phyloP scores from a whole-genome alignment of 177 flowering plant genomes.

The Telopea speciosissima region DNA sequence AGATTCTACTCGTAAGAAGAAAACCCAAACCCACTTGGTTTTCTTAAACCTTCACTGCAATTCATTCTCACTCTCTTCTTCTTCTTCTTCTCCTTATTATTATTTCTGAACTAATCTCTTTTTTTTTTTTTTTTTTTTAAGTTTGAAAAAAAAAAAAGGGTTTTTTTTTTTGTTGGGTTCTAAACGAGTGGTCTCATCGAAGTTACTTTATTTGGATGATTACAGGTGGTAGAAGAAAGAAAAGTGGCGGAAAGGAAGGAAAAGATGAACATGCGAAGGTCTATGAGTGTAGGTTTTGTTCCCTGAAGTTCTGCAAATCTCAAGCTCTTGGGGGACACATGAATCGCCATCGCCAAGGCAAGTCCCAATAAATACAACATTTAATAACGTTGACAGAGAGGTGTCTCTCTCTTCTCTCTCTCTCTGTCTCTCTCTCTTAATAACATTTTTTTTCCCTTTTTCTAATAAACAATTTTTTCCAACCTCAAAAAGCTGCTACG shows the following conservation, averaged over 20 bases:
- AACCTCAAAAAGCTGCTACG: not conserved
- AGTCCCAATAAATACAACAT: slow-evolving; percentile 1
- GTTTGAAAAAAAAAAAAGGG: too few species aligned
- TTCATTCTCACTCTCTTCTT: not conserved
- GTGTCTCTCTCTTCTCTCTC: too few species aligned
- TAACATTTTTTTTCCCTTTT: not conserved
- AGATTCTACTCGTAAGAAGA: slow-evolving; percentile 11
- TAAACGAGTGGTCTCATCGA: slow-evolving; percentile 24
- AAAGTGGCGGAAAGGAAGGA: slow-evolving; percentile 50
- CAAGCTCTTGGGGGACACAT: slow-evolving; percentile 99
- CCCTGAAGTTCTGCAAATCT: slow-evolving; percentile 98
- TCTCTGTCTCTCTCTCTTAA: too few species aligned
- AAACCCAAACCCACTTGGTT: not conserved
- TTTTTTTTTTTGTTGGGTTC: too few species aligned
- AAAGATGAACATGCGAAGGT: slow-evolving; percentile 79
- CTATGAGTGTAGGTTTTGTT: slow-evolving; percentile 96
- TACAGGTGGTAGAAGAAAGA: slow-evolving; percentile 64
- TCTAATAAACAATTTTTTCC: not conserved
- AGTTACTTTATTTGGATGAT: slow-evolving; percentile 28
- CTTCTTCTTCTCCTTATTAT: not conserved
- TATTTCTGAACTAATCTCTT: too few species aligned
- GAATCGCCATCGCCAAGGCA: slow-evolving; percentile 99
- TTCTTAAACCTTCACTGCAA: not conserved
- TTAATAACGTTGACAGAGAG: not conserved
- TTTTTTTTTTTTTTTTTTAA: slow-evolving; percentile 4